These are phyloP conservation scores for Vaccinium myrtillus DNA, from an alignment of 148 eudicot genomes.

Conservation along the genomic window DNA sequence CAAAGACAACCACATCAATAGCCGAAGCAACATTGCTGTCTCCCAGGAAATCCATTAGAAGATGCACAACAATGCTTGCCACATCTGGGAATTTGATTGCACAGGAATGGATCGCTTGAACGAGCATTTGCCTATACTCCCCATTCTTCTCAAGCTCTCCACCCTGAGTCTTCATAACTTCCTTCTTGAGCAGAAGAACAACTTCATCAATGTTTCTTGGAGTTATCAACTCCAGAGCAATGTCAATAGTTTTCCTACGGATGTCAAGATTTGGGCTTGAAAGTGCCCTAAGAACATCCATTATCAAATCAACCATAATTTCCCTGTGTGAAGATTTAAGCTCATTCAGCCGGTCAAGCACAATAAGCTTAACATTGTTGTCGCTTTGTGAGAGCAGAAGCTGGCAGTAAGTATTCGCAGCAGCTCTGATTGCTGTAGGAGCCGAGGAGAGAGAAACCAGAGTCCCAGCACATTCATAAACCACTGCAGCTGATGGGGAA, in stretches of 20 bases:
- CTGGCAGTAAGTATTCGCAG: constrained; percentile 86
- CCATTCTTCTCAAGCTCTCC: constrained; percentile 91
- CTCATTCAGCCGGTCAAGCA: constrained; percentile 83
- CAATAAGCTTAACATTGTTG: constrained; percentile 92
- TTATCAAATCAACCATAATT: constrained; percentile 85
- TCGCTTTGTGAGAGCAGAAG: constrained; percentile 86
- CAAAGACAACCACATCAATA: constrained; percentile 85
- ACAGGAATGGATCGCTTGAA: constrained; percentile 92
- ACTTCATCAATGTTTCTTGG: constrained; percentile 85
- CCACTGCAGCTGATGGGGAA: constrained; percentile 81
- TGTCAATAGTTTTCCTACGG: constrained; percentile 77
- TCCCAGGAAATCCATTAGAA: constrained; percentile 96
- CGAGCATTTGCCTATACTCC: constrained; percentile 92
- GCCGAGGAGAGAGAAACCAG: constrained; percentile 89
- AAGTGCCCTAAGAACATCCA: constrained; percentile 94
- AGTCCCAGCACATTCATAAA: constrained; percentile 86
- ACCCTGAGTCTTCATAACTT: constrained; percentile 87
- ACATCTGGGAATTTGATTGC: constrained; percentile 94
- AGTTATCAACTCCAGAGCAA: constrained; percentile 74
- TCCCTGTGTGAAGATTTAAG: constrained; percentile 72
- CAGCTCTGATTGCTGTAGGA: constrained; percentile 89
- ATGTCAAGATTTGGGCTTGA: constrained; percentile 90
- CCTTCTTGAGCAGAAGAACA: constrained; percentile 85
- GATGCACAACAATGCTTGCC: constrained; percentile 98
- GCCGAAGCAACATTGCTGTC: constrained; percentile 90